A percentile compares a stretch with the other conserved stretches of the same genome.
phyloP scores from a whole-genome alignment of 371 early-diverging fungal genomes.

The Mycotypha africana region DNA sequence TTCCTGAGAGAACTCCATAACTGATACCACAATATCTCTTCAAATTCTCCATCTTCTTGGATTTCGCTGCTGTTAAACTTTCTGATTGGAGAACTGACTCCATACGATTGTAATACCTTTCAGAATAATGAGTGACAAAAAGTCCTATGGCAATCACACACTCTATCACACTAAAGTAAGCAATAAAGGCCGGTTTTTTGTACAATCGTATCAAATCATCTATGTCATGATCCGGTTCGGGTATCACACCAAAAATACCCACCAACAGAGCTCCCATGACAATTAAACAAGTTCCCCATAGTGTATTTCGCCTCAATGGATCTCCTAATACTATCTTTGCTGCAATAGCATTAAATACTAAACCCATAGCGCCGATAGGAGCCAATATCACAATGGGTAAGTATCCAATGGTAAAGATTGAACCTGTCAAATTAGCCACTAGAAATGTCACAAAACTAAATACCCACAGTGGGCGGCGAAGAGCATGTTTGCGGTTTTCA shows the following conservation, averaged over 20 bases:
- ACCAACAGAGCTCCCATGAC: slow-evolving; percentile 65
- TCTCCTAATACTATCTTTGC: slow-evolving; percentile 64
- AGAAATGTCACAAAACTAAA: slow-evolving; percentile 56
- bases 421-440: slow-evolving; percentile 64
- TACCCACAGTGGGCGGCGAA: slow-evolving; percentile 35
- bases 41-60: slow-evolving; percentile 13
- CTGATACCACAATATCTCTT: slow-evolving; percentile 41
- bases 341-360: slow-evolving; percentile 77
- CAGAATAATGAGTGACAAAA: slow-evolving; percentile 48
- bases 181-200: slow-evolving; percentile 65
- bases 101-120: slow-evolving; percentile 27
- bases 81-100: slow-evolving; percentile 19
- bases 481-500: slow-evolving; percentile 45
- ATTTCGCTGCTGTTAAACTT: neutral
- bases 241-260: slow-evolving; percentile 71
- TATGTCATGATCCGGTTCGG: slow-evolving; percentile 69
- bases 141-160: slow-evolving; percentile 45
- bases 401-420: slow-evolving; percentile 71
- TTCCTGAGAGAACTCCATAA: slow-evolving; percentile 68
- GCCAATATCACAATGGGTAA: slow-evolving; percentile 82
- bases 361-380: slow-evolving; percentile 72
- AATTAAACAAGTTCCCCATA: slow-evolving; percentile 63
- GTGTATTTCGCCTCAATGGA: slow-evolving; percentile 56
- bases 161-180: slow-evolving; percentile 62
- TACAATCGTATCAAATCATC: slow-evolving; percentile 67